Percentiles rank a stretch among this genome's conserved stretches.
Conservation (phyloP, 139 green algal genomes). For the Micractinium sp. region DNA sequence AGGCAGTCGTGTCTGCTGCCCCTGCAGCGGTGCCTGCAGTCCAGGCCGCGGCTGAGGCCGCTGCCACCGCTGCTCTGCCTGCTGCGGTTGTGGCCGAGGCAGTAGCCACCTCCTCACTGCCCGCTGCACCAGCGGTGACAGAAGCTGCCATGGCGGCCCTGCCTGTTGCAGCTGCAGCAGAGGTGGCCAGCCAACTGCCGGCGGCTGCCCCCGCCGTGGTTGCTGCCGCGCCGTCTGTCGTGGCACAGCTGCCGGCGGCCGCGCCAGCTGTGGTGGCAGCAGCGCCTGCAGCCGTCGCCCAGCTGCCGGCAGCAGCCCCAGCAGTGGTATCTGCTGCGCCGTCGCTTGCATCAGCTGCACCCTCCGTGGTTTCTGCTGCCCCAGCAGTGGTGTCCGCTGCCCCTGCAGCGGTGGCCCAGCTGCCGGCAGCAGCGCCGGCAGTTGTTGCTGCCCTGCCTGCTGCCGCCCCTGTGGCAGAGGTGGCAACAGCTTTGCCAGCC, state of each 20-base stretch:
- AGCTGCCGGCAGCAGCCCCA: not conserved
- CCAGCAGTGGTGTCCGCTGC: not conserved
- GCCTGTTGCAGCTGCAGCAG: constrained; percentile 2
- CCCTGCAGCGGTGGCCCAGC: not conserved
- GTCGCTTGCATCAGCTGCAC: not conserved
- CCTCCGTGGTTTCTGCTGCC: not conserved
- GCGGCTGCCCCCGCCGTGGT: not conserved
- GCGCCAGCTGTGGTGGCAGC: not conserved
- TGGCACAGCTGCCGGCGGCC: constrained; percentile 1
- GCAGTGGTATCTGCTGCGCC: not conserved
- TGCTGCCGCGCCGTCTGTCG: not conserved
- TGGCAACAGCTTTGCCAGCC: too few relatives aligned
- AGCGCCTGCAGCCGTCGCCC: not conserved
- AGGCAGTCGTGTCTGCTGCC: not conserved
- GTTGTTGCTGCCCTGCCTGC: not conserved
- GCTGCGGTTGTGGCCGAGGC: not conserved
- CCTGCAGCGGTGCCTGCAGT: not conserved
- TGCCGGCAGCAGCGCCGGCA: not conserved
- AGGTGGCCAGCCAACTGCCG: constrained; percentile 9
- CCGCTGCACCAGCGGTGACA: constrained; percentile 1
- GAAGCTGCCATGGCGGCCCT: constrained; percentile 20
- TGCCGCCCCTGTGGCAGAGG: not conserved
- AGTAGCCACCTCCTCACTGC: not conserved
- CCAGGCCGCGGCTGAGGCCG: constrained; percentile 4
- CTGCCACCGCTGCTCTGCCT: not conserved